Conservation (phyloP, 306 rosid species). For the Prunus mira region DNA sequence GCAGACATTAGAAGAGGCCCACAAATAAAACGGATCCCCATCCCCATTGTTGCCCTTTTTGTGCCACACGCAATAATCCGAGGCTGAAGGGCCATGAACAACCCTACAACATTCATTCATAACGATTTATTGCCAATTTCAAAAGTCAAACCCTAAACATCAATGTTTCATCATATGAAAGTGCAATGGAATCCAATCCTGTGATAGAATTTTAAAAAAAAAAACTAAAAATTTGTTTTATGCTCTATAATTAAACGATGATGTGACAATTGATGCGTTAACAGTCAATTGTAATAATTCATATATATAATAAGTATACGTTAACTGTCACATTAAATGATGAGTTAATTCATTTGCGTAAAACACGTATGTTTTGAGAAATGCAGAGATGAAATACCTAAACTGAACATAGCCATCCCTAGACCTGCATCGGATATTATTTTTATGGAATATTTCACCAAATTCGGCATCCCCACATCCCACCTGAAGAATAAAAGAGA, state of each 20-base stretch:
- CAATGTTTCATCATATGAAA: not conserved
- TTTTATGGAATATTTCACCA: conserved; percentile 40
- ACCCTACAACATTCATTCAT: conserved; percentile 19
- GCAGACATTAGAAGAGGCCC: conserved; percentile 41
- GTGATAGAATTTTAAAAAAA: too few species aligned
- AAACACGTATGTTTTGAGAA: not conserved
- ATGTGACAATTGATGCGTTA: too few species aligned
- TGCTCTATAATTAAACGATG: too few species aligned
- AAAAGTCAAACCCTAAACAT: not conserved
- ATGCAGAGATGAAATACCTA: conserved; percentile 16
- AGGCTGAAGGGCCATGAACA: conserved; percentile 47
- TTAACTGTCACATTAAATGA: too few species aligned
- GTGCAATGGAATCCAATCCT: not conserved
- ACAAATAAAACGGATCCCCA: conserved; percentile 35
- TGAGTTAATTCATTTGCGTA: not conserved
- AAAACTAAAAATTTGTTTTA: too few species aligned
- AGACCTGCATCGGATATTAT: conserved; percentile 45
- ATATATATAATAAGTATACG: too few species aligned
- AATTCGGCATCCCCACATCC: conserved; percentile 46
- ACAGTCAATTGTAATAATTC: too few species aligned
- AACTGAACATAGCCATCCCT: conserved; percentile 52
- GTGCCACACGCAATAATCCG: conserved; percentile 39
- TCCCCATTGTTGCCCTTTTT: conserved; percentile 36
- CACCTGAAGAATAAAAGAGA: conserved; percentile 21
- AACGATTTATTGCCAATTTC: not conserved